Conservation (phyloP, 2,329 filamentous ascomycete species). For the Ramularia collo-cygni region DNA sequence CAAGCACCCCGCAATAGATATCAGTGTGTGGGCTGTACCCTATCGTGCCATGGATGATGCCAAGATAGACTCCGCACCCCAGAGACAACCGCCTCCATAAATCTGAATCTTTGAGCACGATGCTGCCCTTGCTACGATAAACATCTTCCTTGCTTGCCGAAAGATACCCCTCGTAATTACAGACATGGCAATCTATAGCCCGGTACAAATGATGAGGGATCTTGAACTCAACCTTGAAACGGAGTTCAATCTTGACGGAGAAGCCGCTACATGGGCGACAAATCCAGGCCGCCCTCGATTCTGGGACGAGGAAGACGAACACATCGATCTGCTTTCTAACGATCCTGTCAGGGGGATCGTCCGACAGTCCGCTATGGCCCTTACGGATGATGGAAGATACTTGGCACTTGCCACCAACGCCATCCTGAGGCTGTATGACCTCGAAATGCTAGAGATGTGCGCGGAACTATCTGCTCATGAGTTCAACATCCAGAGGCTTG, state of each 20-base stretch:
- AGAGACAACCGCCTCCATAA: no score
- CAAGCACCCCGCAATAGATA: no score
- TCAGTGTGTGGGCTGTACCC: no score
- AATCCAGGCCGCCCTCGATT: slow-evolving; percentile 4
- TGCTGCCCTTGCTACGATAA: no score
- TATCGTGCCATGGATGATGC: no score
- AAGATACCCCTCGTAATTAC: no score
- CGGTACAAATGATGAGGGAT: no score
- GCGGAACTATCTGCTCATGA: slow-evolving; percentile 8
- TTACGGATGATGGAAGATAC: slow-evolving; percentile 2
- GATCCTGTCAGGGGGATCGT: neutral
- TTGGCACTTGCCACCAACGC: slow-evolving; percentile 3
- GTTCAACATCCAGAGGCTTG: slow-evolving; percentile 2
- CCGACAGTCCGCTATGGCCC: slow-evolving; percentile 3
- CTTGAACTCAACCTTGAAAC: slow-evolving; percentile 6
- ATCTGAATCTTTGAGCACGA: no score
- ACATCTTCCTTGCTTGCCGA: no score
- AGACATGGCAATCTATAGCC: no score
- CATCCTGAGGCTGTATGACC: slow-evolving; percentile 4
- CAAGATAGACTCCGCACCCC: no score
- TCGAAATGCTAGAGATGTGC: slow-evolving; percentile 1
- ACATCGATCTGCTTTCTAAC: slow-evolving; percentile 1
- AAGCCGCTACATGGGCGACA: slow-evolving; percentile 6
- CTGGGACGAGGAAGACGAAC: slow-evolving; percentile 7
- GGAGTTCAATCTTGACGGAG: slow-evolving; percentile 6